phyloP scores from a whole-genome alignment of 2,329 filamentous ascomycete genomes.

The Talaromyces albobiverticillius region DNA sequence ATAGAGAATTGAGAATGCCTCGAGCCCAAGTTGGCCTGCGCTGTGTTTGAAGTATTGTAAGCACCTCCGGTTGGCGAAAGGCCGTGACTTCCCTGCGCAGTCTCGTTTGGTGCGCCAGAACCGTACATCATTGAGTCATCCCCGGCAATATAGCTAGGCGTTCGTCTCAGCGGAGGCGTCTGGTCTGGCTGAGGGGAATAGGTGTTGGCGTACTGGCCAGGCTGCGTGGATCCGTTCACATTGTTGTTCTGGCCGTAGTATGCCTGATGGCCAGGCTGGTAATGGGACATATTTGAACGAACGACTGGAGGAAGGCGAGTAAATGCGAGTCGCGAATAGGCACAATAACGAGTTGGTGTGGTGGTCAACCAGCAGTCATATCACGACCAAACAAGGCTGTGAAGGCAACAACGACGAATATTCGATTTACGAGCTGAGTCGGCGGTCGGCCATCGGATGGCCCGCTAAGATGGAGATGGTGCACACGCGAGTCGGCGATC shows the following conservation, averaged over 20 bases:
- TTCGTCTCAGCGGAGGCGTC: conserved; percentile 48
- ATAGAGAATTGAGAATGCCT: conserved; percentile 35
- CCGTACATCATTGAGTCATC: conserved; percentile 57
- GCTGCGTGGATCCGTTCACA: conserved; percentile 26
- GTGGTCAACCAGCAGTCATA: conserved; percentile 3
- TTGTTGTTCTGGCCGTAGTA: conserved; percentile 37
- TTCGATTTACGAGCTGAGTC: background rate
- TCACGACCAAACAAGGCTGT: background rate
- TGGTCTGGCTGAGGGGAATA: conserved; percentile 39
- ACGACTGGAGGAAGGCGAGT: background rate
- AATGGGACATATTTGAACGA: conserved; percentile 48
- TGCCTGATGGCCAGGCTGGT: conserved; percentile 51
- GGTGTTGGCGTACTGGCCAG: conserved; percentile 36
- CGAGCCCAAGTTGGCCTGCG: conserved; percentile 31
- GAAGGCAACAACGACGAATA: background rate
- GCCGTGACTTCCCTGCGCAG: conserved; percentile 2
- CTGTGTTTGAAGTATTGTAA: conserved; percentile 24
- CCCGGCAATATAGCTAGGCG: conserved; percentile 71
- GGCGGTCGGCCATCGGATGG: background rate
- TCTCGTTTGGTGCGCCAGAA: conserved; percentile 4
- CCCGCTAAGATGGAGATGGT: background rate
- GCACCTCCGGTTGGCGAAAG: conserved; percentile 16
- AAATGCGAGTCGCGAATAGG: background rate
- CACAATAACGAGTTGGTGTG: background rate
- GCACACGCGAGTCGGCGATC: background rate